Base-by-base conservation (phyloP, 192 early-diverging fungal species). In the Backusella tarrabulga region DNA sequence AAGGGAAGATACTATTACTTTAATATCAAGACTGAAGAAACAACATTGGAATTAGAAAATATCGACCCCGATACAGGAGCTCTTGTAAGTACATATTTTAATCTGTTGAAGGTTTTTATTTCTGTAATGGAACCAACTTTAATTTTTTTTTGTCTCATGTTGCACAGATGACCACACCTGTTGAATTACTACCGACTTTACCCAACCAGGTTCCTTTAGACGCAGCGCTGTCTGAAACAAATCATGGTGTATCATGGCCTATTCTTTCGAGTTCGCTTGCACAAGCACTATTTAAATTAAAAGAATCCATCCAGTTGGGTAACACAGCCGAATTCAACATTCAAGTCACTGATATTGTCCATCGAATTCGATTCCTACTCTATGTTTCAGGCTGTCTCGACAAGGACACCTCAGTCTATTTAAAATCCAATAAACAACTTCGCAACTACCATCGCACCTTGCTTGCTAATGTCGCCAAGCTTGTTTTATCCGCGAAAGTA, bases 301-400 rank as follows among this genome's bases (percentile, higher is more conserved):
- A 86, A 19, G 77, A 82, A 6, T 83, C 88, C 1, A 73, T 79
- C 6, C 73, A 68, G 32, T 19, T 71, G 23, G 81, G 60, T 6
- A 56, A 70, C 26, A 46, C 21, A 14, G 7, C 15, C 19, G 21
- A 71, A 14, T 76, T 76, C 12, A 46, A 34, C 19, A 52, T 73
- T 40, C 54, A 77, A 23, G 82, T 90, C 38, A 79, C 83, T n/a
- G 78, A 87, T 32, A 84, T 94, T 11, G 87, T 96, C 0, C 81
- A 87, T 15, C 87, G 90, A 46, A 89, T 96, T 70, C 89, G 93
- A 36, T 85, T 91, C 15, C 87, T 96, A 87, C 79, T 96, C 21
- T 89, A 88, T 35, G 83, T 88, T 14, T 90, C 90, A 17, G 89
- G 88, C 32, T 79, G 86, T 1, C 81, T 88, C 0, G 85, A 84